Base-by-base conservation (phyloP, 768 basidiomycete genomes). In the Daedalea quercina region DNA sequence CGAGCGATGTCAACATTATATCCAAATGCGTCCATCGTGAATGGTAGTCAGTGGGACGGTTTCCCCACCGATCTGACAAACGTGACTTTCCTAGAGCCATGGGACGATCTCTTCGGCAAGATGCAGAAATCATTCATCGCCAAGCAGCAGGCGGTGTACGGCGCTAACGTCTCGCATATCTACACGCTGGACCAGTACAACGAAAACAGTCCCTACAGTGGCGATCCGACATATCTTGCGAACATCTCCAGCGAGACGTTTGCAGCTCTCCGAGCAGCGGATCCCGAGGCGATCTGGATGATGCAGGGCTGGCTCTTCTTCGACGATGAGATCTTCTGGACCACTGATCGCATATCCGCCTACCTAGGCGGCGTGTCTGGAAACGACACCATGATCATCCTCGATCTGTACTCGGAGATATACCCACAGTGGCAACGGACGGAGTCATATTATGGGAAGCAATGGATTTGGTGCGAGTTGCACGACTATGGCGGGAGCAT, bases 181-280 rank as follows among this genome's bases (percentile, higher is more conserved):
- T 74, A 74, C 51, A 71, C 73, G 13, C 68, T 74, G 28, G 73
- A 74, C 57, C 72, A 72, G 46, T 73, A 73, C 61, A 73, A 73
- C 61, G 73, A 74, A 60, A 74, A 69, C 52, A 57, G 67, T 34
- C 72, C 73, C 1, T 68, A 62, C 41, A 71, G 64, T 53, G 57
- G 61, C 12, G 57, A 69, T 47, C 35, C 56, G 11, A 61, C 61
- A 9, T 74, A 74, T 56, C 60, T 74, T 9, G 51, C 57, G 24
- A 63, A 56, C 41, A 61, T 73, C 44, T 58, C 70, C 9, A 62
- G 64, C 15, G 61, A 47, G 46, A 73, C 70, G 6, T 67, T 70
- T 40, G 61, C 67, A 1, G 68, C 69, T 51, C 57, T 74, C 23
- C 69, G 67, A 3, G 69, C 66, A 1, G 69, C 69, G 9, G 73